Percentiles rank a stretch among this genome's conserved stretches.
Evolutionary conservation across 495 filamentous ascomycete species (phyloP).

Genomic region (Staphylotrichum longicolle): DNA sequence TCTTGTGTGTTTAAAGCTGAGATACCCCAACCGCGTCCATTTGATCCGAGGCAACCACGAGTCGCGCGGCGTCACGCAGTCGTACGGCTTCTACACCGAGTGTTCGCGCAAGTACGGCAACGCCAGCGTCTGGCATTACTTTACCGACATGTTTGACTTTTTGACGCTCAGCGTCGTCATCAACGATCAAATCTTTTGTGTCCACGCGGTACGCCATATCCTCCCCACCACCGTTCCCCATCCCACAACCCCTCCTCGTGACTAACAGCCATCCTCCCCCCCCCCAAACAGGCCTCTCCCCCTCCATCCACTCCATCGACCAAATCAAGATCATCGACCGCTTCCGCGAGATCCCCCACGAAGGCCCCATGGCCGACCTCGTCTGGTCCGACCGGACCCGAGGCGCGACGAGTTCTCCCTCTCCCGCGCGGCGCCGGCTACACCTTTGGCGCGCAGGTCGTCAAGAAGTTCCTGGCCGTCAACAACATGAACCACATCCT

Average conservation of each 20-base stretch:
- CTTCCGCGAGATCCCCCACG: slow-evolving; percentile 96
- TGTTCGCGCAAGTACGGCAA: slow-evolving; percentile 97
- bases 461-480: slow-evolving; percentile 94
- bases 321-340: slow-evolving; percentile 99
- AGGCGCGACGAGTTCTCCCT: slow-evolving; percentile 96
- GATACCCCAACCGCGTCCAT: slow-evolving; percentile 89
- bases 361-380: slow-evolving; percentile 98
- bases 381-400: slow-evolving; percentile 95
- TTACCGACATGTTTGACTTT: slow-evolving; percentile 99
- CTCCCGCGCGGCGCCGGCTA: slow-evolving; percentile 93
- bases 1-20: slow-evolving; percentile 88
- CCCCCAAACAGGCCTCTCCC: slow-evolving; percentile 65
- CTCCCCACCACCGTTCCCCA: neutral
- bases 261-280: neutral
- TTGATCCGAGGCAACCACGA: slow-evolving; percentile 97
- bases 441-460: slow-evolving; percentile 94
- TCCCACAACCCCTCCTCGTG: neutral
- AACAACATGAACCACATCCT: slow-evolving; percentile 97
- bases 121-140: slow-evolving; percentile 98
- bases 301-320: slow-evolving; percentile 96
- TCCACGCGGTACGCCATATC: slow-evolving; percentile 64
- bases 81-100: slow-evolving; percentile 98
- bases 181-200: slow-evolving; percentile 97
- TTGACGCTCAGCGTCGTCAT: slow-evolving; percentile 95
- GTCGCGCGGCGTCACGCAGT: slow-evolving; percentile 94